phyloP scores from a whole-genome alignment of 78 protist genomes.

The Dictyostelium brefeldianum region DNA sequence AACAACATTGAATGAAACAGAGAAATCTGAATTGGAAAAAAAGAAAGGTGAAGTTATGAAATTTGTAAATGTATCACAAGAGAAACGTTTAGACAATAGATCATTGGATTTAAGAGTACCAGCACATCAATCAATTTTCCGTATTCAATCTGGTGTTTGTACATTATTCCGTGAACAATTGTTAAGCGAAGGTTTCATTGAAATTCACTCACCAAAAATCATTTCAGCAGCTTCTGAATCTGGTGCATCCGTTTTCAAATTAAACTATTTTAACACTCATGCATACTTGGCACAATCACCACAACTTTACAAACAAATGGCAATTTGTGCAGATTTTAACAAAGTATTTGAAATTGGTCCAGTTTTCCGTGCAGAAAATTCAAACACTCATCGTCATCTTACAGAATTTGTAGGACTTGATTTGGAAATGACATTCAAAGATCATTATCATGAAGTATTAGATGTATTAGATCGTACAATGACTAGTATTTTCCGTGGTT shows the following conservation, averaged over 20 bases:
- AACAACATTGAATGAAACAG: neutral
- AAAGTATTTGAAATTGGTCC: constrained; percentile 99
- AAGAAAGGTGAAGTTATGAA: constrained; percentile 34
- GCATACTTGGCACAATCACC: constrained; percentile 99
- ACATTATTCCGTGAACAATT: constrained; percentile 88
- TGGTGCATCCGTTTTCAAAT: constrained; percentile 98
- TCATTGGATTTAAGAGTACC: constrained; percentile 95
- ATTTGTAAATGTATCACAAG: constrained; percentile 78
- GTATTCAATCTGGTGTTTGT: constrained; percentile 90
- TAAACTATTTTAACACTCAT: constrained; percentile 93
- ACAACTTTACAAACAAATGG: constrained; percentile 99
- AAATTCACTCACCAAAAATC: constrained; percentile 99
- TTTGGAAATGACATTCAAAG: constrained; percentile 97
- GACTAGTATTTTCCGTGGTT: constrained; percentile 89
- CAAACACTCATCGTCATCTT: constrained; percentile 98
- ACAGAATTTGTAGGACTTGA: constrained; percentile 99
- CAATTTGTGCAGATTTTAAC: constrained; percentile 95
- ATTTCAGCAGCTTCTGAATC: constrained; percentile 96
- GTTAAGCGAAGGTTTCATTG: constrained; percentile 88
- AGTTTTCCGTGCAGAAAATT: constrained; percentile 98
- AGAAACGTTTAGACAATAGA: constrained; percentile 94
- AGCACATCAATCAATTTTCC: constrained; percentile 96
- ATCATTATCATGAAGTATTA: constrained; percentile 96
- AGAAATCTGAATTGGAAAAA: constrained; percentile 16
- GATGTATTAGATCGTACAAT: constrained; percentile 91